Base-by-base conservation (phyloP, 75 land plant species). In the Pseudotsuga menziesii region DNA sequence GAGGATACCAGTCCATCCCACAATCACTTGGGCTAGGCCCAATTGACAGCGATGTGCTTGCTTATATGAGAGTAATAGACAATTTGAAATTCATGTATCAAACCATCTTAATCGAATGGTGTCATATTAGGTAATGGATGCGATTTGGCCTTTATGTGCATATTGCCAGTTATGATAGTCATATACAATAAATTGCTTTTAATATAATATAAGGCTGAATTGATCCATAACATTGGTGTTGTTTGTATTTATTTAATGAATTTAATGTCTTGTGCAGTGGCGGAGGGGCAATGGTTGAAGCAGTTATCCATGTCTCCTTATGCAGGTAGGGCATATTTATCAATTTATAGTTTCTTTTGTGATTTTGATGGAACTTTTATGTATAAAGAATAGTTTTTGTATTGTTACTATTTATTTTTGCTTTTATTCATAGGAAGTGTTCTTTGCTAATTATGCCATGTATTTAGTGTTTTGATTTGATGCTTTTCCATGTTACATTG, bases 251-350 rank as follows among this genome's bases (percentile, higher is more conserved):
- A 48, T 73, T 25, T n/a, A 52, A 73, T 19, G 29, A 7, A 20
- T 25, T 16, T 73, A 54, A 52, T 54, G 26, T 20, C n/a, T 73
- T 73, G 75, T 87, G 78, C 80, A 90, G 92, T 90, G 89, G 87
- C 89, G 12, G 92, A 90, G 74, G 92, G 92, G 13, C 85, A 87
- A 60, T 90, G 92, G 92, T 78, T 90, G 75, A 90, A 90, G 83
- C 87, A 90, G 25, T 73, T 85, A 4, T 82, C 87, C 4, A 62
- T 87, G 72, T 90, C 92, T 55, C 92, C 92, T 6, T 90, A 90
- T 79, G 78, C 89, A 81, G 92, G 92, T 90, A 22, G 26, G 61
- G 17, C 22, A 7, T 11, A 56, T 72, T 2, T 36, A 13, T 67
- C 11, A 39, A 17, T 70, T 57, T 56, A 7, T 25, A 5, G 5